phyloP scores from a whole-genome alignment of 352 stramenopile genomes.

The Saprolegnia diclina region DNA sequence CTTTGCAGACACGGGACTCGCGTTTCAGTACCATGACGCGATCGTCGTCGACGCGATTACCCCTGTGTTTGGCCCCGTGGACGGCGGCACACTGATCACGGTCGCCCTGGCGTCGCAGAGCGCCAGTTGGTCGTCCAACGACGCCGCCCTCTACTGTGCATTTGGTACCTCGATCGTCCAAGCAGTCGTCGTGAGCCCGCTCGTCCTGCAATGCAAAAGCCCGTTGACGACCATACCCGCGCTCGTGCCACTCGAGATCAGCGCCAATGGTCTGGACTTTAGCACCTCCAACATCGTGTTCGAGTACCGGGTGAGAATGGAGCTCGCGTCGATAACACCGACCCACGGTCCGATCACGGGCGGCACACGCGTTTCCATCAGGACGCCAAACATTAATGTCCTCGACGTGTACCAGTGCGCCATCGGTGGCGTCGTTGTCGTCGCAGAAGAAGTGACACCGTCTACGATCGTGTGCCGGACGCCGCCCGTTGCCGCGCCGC shows the following conservation, averaged over 20 bases:
- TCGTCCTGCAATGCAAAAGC: neutral
- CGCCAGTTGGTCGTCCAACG: neutral
- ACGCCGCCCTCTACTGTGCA: slow-evolving; percentile 30
- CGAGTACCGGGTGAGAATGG: slow-evolving; percentile 38
- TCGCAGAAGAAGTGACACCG: slow-evolving; percentile 42
- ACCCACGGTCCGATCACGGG: slow-evolving; percentile 40
- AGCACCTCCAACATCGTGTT: slow-evolving; percentile 42
- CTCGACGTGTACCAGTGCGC: slow-evolving; percentile 41
- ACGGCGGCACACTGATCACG: slow-evolving; percentile 38
- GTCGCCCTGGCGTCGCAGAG: slow-evolving; percentile 38
- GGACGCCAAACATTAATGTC: slow-evolving; percentile 31
- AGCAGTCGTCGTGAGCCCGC: slow-evolving; percentile 29
- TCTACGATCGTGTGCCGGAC: slow-evolving; percentile 57
- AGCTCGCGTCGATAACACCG: slow-evolving; percentile 34
- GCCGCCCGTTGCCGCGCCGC: slow-evolving; percentile 31
- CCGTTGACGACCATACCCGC: neutral
- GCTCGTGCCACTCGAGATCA: slow-evolving; percentile 35
- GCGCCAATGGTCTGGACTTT: slow-evolving; percentile 49
- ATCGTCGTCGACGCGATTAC: slow-evolving; percentile 40
- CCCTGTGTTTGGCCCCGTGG: slow-evolving; percentile 38
- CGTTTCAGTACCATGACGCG: slow-evolving; percentile 39
- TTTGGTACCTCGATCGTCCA: slow-evolving; percentile 36
- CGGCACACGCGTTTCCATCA: slow-evolving; percentile 53
- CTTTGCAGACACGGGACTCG: slow-evolving; percentile 22
- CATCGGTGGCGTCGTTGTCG: slow-evolving; percentile 43